phyloP scores from a whole-genome alignment of 176 grass and related monocot species.

The Alloteropsis semialata region DNA sequence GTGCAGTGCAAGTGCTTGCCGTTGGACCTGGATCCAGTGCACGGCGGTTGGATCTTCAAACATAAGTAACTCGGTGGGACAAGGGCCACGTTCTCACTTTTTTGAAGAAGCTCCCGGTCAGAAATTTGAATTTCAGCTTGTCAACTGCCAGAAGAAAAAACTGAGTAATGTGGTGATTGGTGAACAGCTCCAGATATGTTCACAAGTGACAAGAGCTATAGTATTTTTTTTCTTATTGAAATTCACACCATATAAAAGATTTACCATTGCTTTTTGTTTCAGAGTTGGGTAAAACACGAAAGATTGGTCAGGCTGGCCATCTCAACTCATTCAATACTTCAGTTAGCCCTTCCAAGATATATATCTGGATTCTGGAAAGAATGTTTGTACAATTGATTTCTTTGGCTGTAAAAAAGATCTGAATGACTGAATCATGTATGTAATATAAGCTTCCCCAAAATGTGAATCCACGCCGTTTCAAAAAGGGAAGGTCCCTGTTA shows the following conservation, averaged over 20 bases:
- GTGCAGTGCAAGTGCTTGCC: background rate
- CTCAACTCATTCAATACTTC: background rate
- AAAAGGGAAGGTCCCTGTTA: slow-evolving; percentile 64
- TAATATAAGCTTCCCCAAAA: background rate
- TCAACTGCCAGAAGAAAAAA: background rate
- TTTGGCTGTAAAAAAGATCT: slow-evolving; percentile 26
- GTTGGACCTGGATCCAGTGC: background rate
- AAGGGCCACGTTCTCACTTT: background rate
- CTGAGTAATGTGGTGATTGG: background rate
- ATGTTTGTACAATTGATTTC: slow-evolving; percentile 39
- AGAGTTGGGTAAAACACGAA: background rate
- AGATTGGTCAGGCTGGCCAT: background rate
- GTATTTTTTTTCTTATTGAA: slow-evolving; percentile 14
- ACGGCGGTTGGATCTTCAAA: background rate
- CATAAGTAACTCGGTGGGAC: background rate
- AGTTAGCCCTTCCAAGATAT: slow-evolving; percentile 8
- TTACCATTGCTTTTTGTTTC: background rate
- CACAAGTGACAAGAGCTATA: background rate
- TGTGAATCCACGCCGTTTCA: slow-evolving; percentile 13
- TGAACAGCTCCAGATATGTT: background rate
- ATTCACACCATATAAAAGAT: background rate
- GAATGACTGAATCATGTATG: background rate
- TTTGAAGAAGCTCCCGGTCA: background rate
- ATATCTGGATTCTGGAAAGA: background rate
- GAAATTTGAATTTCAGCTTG: background rate